A percentile compares a stretch with the other conserved stretches of the same genome.
phyloP scores from a whole-genome alignment of 805 yeast species.

The Candida maris region DNA sequence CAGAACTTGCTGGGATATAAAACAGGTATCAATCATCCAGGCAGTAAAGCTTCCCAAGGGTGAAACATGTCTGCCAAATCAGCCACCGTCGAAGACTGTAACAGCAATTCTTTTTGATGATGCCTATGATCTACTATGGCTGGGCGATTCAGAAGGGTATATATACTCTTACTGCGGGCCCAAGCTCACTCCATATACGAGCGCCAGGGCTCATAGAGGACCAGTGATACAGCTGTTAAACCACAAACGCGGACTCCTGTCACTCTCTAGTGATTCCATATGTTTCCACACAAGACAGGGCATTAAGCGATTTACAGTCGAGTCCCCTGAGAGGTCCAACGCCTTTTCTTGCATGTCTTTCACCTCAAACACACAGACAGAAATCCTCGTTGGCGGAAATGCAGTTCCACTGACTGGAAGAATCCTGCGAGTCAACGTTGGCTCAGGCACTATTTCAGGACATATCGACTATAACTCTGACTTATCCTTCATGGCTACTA shows the following conservation, averaged over 20 bases:
- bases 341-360: constrained; percentile 40
- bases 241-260: constrained; percentile 54
- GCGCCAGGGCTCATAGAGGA: constrained; percentile 49
- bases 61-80: constrained; percentile 14
- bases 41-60: constrained; percentile 25
- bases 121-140: constrained; percentile 77
- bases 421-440: constrained; percentile 41
- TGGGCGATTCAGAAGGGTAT: constrained; percentile 65
- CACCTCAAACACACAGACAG: constrained; percentile 39
- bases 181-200: constrained; percentile 51
- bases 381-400: constrained; percentile 42
- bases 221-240: constrained; percentile 51
- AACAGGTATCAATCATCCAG: constrained; percentile 32
- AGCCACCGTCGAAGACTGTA: constrained; percentile 19
- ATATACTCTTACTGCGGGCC: constrained; percentile 42
- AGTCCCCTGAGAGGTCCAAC: constrained; percentile 22
- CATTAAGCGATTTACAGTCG: constrained; percentile 34
- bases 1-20: background rate
- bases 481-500: constrained; percentile 46
- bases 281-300: constrained; percentile 59
- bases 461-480: constrained; percentile 41
- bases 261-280: constrained; percentile 50
- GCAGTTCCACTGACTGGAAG: constrained; percentile 25
- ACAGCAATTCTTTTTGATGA: constrained; percentile 56
- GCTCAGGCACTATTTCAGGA: constrained; percentile 34